Evolutionary conservation across 306 rosid species (phyloP).

Genomic region (Cucumis cinereus): DNA sequence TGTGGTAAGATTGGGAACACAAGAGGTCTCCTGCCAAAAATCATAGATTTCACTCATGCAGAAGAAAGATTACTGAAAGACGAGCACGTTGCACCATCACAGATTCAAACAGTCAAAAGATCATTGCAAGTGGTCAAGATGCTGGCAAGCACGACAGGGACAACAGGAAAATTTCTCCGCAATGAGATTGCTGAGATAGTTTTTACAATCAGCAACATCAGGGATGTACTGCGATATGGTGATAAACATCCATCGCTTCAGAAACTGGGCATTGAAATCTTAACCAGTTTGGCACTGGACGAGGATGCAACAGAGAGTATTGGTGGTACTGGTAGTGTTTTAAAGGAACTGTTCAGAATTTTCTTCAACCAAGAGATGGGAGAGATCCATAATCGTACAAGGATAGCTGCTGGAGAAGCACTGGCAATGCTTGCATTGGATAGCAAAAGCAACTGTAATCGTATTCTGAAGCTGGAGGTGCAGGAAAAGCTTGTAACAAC

Average conservation of each 20-base stretch:
- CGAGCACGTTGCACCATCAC: conserved; percentile 30
- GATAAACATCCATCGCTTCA: conserved; percentile 55
- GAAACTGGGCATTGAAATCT: conserved; percentile 67
- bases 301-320: conserved; percentile 73
- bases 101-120: conserved; percentile 53
- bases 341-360: conserved; percentile 59
- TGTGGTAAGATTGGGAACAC: conserved; percentile 93
- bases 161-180: conserved; percentile 57
- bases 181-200: conserved; percentile 76
- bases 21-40: conserved; percentile 75
- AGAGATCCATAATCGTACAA: conserved; percentile 26
- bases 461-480: conserved; percentile 42
- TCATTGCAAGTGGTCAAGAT: conserved; percentile 83
- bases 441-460: conserved; percentile 55
- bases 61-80: conserved; percentile 54
- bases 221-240: conserved; percentile 66
- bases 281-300: conserved; percentile 68
- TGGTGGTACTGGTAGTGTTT: conserved; percentile 79
- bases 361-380: conserved; percentile 32
- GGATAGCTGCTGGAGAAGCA: conserved; percentile 81
- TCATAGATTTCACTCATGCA: conserved; percentile 64
- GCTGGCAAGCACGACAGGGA: conserved; percentile 66
- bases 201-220: conserved; percentile 69
- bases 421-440: conserved; percentile 76
- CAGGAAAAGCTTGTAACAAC: conserved; percentile 41